Base-by-base conservation (phyloP, 2,329 filamentous ascomycete species). In the Sporothrix protearum region DNA sequence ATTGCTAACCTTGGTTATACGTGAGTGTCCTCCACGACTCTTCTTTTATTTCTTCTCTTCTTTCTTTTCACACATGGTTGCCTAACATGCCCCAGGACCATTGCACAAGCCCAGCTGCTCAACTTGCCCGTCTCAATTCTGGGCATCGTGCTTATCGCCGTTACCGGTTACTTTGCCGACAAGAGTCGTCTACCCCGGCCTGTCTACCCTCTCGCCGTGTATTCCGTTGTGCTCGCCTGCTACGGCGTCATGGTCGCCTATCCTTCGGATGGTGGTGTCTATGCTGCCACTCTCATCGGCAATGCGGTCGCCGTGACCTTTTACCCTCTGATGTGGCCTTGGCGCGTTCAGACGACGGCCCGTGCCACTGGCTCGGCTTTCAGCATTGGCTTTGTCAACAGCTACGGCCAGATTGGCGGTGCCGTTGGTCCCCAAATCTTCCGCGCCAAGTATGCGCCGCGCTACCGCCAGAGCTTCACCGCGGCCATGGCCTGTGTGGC, bases 61-160 rank as follows among this genome's bases (percentile, higher is more conserved):
- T 57, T 2, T 25, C 9, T 63, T 33, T 6, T 53, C n/a, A 16
- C 36, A n/a, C 33, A 30, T 30, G 19, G 8, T 4, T 36, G 8
- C 8, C 42, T 47, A 82, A 33, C 8, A 25, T n/a, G 22, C 1
- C 28, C 1, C 51, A 73, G 73, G 2, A 81, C 78, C 10, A 84
- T 85, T 63, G 83, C 83, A 0, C 76, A 80, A 63, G 81, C 81
- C 2, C 84, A 86, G 73, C 80, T 86, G 0, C 81, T 86, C 61
- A 86, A 85, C 73, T 22, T 74, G 25, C 72, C 73, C 19, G 61
- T 73, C 12, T 71, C 68, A 6, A 39, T 72, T 9, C 68, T 74
- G 0, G 69, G 64, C 59, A 72, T 73, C 61, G 2, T 64, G 2
- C 39, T 73, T 57, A 73, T 73, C 30, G 73, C 59, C 42, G 42